Evolutionary conservation across 495 filamentous ascomycete genomes (phyloP).

Genomic region (Cercophora newfieldiana): DNA sequence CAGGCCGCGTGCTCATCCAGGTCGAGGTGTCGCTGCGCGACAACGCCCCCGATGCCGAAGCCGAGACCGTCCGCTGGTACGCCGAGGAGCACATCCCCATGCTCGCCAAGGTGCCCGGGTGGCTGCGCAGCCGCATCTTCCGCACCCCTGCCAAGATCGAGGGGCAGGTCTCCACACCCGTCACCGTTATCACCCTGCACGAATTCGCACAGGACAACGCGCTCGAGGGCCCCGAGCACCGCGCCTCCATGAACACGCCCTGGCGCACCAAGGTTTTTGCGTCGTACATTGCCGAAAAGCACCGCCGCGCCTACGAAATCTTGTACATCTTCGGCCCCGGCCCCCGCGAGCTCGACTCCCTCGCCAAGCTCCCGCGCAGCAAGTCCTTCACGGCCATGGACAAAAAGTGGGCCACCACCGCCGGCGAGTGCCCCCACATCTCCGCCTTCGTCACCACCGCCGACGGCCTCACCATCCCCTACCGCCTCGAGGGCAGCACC

Average conservation of each 20-base stretch:
- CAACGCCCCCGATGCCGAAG: slow-evolving; percentile 53
- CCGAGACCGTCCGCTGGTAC: slow-evolving; percentile 66
- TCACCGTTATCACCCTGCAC: slow-evolving; percentile 62
- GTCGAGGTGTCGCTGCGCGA: slow-evolving; percentile 57
- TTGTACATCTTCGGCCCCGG: slow-evolving; percentile 78
- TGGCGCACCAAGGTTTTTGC: slow-evolving; percentile 56
- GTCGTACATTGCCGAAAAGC: slow-evolving; percentile 57
- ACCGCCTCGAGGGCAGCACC: slow-evolving; percentile 70
- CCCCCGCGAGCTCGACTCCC: slow-evolving; percentile 61
- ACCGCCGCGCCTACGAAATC: slow-evolving; percentile 62
- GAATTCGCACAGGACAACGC: slow-evolving; percentile 68
- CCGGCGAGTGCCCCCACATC: slow-evolving; percentile 48
- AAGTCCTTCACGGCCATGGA: slow-evolving; percentile 54
- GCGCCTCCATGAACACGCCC: slow-evolving; percentile 59
- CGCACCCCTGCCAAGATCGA: slow-evolving; percentile 50
- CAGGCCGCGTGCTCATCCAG: slow-evolving; percentile 62
- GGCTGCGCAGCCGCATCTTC: slow-evolving; percentile 68
- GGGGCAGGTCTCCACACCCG: slow-evolving; percentile 48
- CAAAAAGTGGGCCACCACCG: slow-evolving; percentile 49
- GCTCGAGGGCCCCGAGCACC: slow-evolving; percentile 60
- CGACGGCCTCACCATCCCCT: slow-evolving; percentile 67
- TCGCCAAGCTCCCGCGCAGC: slow-evolving; percentile 39
- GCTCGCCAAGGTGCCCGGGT: slow-evolving; percentile 71
- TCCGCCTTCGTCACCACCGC: slow-evolving; percentile 67
- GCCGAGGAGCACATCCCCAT: slow-evolving; percentile 69